phyloP scores from a whole-genome alignment of 768 basidiomycete genomes.

The Mycena haematopus region DNA sequence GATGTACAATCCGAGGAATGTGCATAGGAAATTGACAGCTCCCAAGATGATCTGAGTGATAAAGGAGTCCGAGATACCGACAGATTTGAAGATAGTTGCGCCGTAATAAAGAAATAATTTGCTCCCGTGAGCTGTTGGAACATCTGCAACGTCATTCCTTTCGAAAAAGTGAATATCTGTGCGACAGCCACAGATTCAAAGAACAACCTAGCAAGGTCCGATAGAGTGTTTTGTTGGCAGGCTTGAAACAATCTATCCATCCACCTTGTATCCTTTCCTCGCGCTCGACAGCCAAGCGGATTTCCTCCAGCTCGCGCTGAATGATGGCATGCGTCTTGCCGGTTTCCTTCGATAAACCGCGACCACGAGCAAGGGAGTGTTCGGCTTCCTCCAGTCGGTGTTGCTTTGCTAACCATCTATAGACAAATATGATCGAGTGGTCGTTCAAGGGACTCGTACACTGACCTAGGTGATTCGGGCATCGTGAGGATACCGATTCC shows the following conservation, averaged over 20 bases:
- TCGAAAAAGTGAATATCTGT: not conserved
- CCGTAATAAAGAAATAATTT: conserved; percentile 73
- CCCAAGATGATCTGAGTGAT: conserved; percentile 80
- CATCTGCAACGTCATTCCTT: conserved; percentile 67
- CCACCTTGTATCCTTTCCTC: conserved; percentile 54
- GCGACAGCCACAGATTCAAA: conserved; percentile 2
- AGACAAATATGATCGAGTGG: conserved; percentile 8
- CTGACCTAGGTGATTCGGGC: conserved; percentile 67
- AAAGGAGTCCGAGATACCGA: conserved; percentile 71
- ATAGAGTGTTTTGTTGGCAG: conserved; percentile 63
- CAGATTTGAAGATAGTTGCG: conserved; percentile 69
- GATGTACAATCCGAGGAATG: conserved; percentile 75
- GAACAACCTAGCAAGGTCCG: conserved; percentile 58
- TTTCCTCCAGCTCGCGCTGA: conserved; percentile 59
- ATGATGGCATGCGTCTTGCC: conserved; percentile 50
- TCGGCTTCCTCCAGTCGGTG: conserved; percentile 56
- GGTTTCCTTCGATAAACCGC: conserved; percentile 52
- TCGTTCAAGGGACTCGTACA: conserved; percentile 5
- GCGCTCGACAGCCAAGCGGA: conserved; percentile 54
- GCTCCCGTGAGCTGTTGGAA: conserved; percentile 78
- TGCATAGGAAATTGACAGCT: conserved; percentile 73
- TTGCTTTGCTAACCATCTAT: conserved; percentile 61
- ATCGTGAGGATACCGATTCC: conserved; percentile 70
- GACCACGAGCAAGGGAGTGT: conserved; percentile 51
- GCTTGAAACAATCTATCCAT: conserved; percentile 75